Evolutionary conservation across 1,284 basidiomycete genomes (phyloP).

Genomic region (Pseudozyma flocculosa): DNA sequence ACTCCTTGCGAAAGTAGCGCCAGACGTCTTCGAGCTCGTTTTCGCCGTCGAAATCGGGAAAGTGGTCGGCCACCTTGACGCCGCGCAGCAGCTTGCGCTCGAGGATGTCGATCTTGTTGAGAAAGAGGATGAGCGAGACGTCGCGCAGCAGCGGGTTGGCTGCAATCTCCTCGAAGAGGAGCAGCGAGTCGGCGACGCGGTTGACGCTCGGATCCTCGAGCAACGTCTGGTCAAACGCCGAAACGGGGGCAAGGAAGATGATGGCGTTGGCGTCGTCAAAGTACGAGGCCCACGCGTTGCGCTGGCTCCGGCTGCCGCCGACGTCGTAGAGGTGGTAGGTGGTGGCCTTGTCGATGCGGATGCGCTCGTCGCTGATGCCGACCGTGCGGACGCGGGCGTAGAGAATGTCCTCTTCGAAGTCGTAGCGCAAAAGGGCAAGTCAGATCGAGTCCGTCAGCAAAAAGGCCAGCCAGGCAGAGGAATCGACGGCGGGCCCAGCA

Average conservation of each 20-base stretch:
- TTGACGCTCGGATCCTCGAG: constrained; percentile 29
- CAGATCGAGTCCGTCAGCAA: no score
- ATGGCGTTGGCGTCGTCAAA: constrained; percentile 31
- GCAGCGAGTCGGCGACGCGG: constrained; percentile 29
- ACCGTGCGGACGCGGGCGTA: constrained; percentile 43
- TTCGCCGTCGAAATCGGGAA: constrained; percentile 26
- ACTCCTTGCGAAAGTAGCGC: constrained; percentile 32
- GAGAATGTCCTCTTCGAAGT: constrained; percentile 28
- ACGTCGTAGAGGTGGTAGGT: constrained; percentile 42
- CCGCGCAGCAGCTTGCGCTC: constrained; percentile 23
- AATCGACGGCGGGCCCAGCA: no score
- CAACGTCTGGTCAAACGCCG: constrained; percentile 40
- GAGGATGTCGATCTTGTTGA: constrained; percentile 47
- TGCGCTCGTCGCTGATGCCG: constrained; percentile 32
- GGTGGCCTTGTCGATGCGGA: constrained; percentile 20
- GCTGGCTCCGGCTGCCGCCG: constrained; percentile 30
- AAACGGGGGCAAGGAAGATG: constrained; percentile 46
- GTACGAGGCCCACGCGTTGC: constrained; percentile 33
- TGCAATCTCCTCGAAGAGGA: constrained; percentile 28
- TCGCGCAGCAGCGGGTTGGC: constrained; percentile 15
- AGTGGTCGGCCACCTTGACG: constrained; percentile 10
- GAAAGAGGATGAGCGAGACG: constrained; percentile 37
- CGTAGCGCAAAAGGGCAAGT: no score
- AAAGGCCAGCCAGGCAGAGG: no score
- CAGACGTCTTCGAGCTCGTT: constrained; percentile 41